Percentiles rank a stretch among this genome's conserved stretches.
These are phyloP conservation scores for Lathyrus aphaca DNA, from an alignment of 306 rosid genomes.

Conservation along the genomic window DNA sequence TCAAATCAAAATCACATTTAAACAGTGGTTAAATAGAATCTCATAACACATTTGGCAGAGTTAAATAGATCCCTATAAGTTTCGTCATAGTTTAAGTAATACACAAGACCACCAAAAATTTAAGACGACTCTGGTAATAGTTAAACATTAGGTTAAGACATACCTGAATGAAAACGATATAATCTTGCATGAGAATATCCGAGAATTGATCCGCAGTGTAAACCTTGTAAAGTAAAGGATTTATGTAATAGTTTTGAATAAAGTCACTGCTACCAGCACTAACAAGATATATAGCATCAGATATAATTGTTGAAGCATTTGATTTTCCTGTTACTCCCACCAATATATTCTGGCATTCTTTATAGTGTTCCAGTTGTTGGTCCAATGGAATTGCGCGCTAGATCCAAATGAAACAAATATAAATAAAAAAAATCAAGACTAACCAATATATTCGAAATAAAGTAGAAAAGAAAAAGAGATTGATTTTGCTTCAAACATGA, in stretches of 20 bases:
- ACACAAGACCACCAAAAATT: no score
- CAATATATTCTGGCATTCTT: conserved; percentile 62
- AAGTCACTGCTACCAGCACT: conserved; percentile 86
- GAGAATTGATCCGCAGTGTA: conserved; percentile 63
- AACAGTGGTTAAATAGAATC: no score
- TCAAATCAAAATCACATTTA: not conserved
- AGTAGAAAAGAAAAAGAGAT: not conserved
- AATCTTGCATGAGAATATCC: conserved; percentile 58
- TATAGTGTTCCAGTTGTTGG: conserved; percentile 64
- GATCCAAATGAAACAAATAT: conserved; percentile 24
- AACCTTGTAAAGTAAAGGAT: conserved; percentile 68
- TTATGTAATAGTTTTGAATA: conserved; percentile 77
- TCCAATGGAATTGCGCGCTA: conserved; percentile 65
- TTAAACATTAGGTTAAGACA: conserved; percentile 28
- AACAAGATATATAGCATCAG: conserved; percentile 59
- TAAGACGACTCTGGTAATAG: no score
- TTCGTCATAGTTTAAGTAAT: no score
- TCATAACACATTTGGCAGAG: no score
- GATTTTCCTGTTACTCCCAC: conserved; percentile 47
- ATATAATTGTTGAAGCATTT: conserved; percentile 62
- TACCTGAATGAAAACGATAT: conserved; percentile 61
- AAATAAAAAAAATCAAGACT: not conserved
- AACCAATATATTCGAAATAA: not conserved
- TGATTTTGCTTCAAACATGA: not conserved
- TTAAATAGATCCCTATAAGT: no score